phyloP scores from a whole-genome alignment of 768 basidiomycete species.

The Dentipellis sp. region DNA sequence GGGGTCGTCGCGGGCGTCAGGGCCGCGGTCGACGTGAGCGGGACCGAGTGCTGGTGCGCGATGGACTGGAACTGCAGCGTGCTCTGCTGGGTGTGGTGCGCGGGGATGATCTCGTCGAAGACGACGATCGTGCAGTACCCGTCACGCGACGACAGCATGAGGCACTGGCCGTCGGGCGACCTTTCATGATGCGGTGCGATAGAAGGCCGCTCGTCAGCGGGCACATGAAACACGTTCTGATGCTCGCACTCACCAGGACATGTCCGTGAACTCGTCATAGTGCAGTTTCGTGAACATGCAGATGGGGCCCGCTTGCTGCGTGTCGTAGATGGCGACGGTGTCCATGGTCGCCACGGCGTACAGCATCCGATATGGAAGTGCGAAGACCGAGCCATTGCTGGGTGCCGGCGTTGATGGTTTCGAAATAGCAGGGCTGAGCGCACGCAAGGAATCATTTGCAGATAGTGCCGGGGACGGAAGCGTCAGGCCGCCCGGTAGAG shows the following conservation, averaged over 20 bases:
- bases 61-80: slow-evolving; percentile 86
- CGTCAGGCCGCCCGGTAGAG: slow-evolving; percentile 5
- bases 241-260: slow-evolving; percentile 68
- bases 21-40: slow-evolving; percentile 34
- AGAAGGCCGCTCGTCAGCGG: not conserved
- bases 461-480: slow-evolving; percentile 46
- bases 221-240: not conserved
- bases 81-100: slow-evolving; percentile 86
- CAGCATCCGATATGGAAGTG: slow-evolving; percentile 87
- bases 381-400: slow-evolving; percentile 62
- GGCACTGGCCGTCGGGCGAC: slow-evolving; percentile 92
- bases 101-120: slow-evolving; percentile 89
- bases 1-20: slow-evolving; percentile 30
- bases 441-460: slow-evolving; percentile 33
- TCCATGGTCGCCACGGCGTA: slow-evolving; percentile 97
- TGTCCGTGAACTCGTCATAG: slow-evolving; percentile 96
- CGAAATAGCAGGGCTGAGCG: slow-evolving; percentile 11
- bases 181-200: slow-evolving; percentile 29
- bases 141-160: slow-evolving; percentile 87
- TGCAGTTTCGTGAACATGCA: slow-evolving; percentile 91
- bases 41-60: slow-evolving; percentile 74
- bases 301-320: slow-evolving; percentile 88
- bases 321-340: slow-evolving; percentile 90
- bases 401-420: slow-evolving; percentile 49
- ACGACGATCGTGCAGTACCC: slow-evolving; percentile 95